phyloP scores from a whole-genome alignment of 176 grass and related monocot species.

The Tillandsia leiboldiana region DNA sequence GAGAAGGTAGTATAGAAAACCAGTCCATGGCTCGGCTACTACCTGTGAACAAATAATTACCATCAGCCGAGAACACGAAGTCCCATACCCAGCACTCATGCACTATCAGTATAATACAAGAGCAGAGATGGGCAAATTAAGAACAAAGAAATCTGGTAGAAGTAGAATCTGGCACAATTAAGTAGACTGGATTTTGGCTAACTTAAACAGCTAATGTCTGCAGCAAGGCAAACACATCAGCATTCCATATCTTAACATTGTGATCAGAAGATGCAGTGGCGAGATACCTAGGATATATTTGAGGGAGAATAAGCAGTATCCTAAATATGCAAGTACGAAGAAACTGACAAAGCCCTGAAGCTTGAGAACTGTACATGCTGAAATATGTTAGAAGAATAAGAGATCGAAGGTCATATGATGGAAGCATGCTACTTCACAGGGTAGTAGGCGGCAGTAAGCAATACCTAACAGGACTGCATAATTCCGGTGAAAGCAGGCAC shows the following conservation, averaged over 20 bases:
- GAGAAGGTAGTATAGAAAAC: too few species aligned
- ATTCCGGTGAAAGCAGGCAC: constrained; percentile 88
- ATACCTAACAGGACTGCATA: constrained; percentile 64
- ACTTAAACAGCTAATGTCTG: constrained; percentile 52
- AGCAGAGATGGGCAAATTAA: too few species aligned
- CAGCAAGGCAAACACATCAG: constrained; percentile 84
- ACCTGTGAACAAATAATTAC: constrained; percentile 87
- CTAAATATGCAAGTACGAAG: too few species aligned
- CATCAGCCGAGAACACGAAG: constrained; percentile 84
- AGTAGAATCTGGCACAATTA: too few species aligned
- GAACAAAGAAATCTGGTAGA: too few species aligned
- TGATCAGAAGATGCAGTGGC: constrained; percentile 80
- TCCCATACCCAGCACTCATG: constrained; percentile 95
- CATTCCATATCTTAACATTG: constrained; percentile 96
- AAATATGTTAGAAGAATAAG: background rate
- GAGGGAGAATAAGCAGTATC: too few species aligned
- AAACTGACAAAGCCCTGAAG: too few species aligned
- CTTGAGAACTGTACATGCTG: too few species aligned
- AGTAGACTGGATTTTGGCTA: background rate
- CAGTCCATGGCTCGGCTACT: background rate
- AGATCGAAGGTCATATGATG: background rate
- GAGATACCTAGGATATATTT: constrained; percentile 56
- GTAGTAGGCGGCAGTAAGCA: too few species aligned
- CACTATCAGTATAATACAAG: constrained; percentile 15
- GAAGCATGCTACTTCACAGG: too few species aligned